A percentile compares a stretch with the other conserved stretches of the same genome.
Evolutionary conservation across 176 grass and related monocot genomes (phyloP).

Genomic region (Tillandsia fasciculata): DNA sequence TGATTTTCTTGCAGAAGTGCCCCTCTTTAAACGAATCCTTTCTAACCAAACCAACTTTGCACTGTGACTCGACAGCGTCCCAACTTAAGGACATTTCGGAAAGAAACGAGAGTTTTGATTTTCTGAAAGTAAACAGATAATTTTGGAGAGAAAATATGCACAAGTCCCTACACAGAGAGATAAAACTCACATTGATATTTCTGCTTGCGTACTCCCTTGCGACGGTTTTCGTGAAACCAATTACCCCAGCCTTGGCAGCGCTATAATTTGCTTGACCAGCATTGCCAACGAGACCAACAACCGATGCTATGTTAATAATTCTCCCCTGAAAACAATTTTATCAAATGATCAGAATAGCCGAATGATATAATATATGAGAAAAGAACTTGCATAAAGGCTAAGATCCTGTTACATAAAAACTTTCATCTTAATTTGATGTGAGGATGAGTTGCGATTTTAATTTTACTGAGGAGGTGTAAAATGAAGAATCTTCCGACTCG

Average conservation of each 20-base stretch:
- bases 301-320: constrained; percentile 92
- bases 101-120: too few relatives aligned
- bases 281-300: constrained; percentile 92
- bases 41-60: neutral
- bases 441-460: too few relatives aligned
- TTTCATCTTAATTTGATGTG: too few relatives aligned
- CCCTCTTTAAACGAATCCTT: neutral
- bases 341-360: constrained; percentile 11
- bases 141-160: too few relatives aligned
- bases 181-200: constrained; percentile 70
- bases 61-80: too few relatives aligned
- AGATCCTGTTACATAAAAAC: too few relatives aligned
- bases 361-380: neutral
- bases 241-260: constrained; percentile 88
- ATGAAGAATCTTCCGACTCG: too few relatives aligned
- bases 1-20: too few relatives aligned
- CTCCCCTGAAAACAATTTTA: constrained; percentile 46
- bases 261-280: constrained; percentile 90
- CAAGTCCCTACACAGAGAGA: neutral
- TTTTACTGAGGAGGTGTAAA: too few relatives aligned
- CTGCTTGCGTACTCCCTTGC: constrained; percentile 98
- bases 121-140: too few relatives aligned
- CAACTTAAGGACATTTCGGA: too few relatives aligned
- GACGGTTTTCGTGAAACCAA: constrained; percentile 93
- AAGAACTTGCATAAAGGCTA: too few relatives aligned